Evolutionary conservation across 164 flowering plant species (phyloP).

Genomic region (Tetrastigma voinierianum): DNA sequence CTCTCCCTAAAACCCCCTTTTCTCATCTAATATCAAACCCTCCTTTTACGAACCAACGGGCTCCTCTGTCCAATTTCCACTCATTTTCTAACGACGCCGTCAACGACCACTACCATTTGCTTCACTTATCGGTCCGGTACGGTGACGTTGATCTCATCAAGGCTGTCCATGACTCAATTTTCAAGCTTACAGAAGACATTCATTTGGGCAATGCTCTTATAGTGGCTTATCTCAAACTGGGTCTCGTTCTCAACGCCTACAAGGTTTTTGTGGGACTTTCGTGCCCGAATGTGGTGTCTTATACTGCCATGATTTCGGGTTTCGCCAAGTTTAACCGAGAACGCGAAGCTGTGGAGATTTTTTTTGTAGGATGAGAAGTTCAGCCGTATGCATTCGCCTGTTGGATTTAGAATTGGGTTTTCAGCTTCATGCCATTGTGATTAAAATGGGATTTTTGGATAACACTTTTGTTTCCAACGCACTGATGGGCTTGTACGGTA

Average conservation of each 20-base stretch:
- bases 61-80: not conserved
- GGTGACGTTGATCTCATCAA: conserved; percentile 38
- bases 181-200: conserved; percentile 40
- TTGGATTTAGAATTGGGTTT: conserved; percentile 50
- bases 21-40: not conserved
- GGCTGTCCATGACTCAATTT: conserved; percentile 51
- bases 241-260: conserved; percentile 41
- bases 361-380: conserved; percentile 58
- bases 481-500: conserved; percentile 57
- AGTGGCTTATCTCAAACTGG: conserved; percentile 52
- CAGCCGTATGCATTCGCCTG: conserved; percentile 60
- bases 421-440: conserved; percentile 57
- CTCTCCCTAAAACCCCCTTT: conserved; percentile 13
- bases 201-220: conserved; percentile 45
- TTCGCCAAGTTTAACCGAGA: conserved; percentile 54
- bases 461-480: conserved; percentile 62
- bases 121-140: conserved; percentile 43
- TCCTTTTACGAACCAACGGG: conserved; percentile 5
- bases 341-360: conserved; percentile 48
- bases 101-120: conserved; percentile 29
- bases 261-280: conserved; percentile 38
- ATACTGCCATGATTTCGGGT: conserved; percentile 56
- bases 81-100: not conserved
- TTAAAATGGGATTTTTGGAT: conserved; percentile 43
- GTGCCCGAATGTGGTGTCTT: conserved; percentile 62